Conservation (phyloP, 345 rosid genomes). For the Lepidium aucheri region DNA sequence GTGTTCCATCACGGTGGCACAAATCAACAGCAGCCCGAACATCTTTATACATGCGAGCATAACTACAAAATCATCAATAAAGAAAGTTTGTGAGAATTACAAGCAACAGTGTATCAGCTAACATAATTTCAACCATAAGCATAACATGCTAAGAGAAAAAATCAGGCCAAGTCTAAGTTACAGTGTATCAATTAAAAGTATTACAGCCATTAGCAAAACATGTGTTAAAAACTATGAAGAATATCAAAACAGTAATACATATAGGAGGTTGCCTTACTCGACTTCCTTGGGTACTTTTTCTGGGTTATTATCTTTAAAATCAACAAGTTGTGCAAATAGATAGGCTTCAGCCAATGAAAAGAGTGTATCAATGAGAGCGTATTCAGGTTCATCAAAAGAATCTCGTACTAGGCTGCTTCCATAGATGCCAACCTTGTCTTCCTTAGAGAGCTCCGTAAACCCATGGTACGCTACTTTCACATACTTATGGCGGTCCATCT, state of each 20-base stretch:
- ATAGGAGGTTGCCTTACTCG: constrained; percentile 49
- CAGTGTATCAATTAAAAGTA: neutral
- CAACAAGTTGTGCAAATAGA: constrained; percentile 94
- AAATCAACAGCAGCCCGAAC: constrained; percentile 96
- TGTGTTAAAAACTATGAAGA: neutral
- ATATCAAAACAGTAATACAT: neutral
- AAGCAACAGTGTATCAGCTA: neutral
- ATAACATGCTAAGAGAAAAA: neutral
- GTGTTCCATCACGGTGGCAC: constrained; percentile 97
- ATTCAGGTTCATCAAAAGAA: constrained; percentile 93
- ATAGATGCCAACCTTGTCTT: constrained; percentile 77
- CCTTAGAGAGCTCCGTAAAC: constrained; percentile 81
- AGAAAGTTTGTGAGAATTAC: neutral
- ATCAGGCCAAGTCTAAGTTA: neutral
- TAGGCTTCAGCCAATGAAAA: constrained; percentile 96
- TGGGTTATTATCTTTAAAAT: constrained; percentile 74
- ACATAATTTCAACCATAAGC: neutral
- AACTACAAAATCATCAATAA: constrained; percentile 35
- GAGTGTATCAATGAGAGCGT: constrained; percentile 93
- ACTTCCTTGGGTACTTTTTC: constrained; percentile 47
- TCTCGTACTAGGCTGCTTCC: constrained; percentile 81
- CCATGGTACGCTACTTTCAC: constrained; percentile 99
- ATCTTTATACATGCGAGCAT: constrained; percentile 76
- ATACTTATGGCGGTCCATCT: constrained; percentile 99
- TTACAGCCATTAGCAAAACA: neutral